Base-by-base conservation (phyloP, 2,329 filamentous ascomycete species). In the Penicillium sp. region DNA sequence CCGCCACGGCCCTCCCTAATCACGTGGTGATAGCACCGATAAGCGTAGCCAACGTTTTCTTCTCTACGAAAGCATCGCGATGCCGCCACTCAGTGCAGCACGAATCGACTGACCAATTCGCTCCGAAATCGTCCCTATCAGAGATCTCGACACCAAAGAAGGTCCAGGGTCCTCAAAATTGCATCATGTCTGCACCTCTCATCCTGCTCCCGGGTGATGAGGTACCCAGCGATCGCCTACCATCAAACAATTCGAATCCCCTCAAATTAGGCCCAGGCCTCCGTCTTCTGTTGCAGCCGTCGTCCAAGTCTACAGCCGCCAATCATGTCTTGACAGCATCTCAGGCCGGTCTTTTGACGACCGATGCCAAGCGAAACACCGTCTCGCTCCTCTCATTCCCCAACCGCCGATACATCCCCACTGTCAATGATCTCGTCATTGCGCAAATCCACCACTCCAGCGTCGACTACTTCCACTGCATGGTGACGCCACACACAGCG, bases 221-320 rank as follows among this genome's bases (percentile, higher is more conserved):
- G 35, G 83, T 97, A 48, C 86, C 91, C 59, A 75, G 84, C 1
- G 81, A 84, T 28, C 78, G 84, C 38, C 83, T 96, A 39, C 91
- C 91, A 2, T 85, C 85, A 34, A 82, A 84, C 50, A 91, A 86
- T 62, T 83, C 82, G 60, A 82, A 82, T 64, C 86, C 91, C 41
- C 82, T 96, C 63, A 91, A 90, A 57, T 84, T 97, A 28, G 93
- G 93, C 31, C 90, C 92, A 15, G 93, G 93, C 57, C 83, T 97
- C 58, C 89, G 90, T 62, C 88, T 96, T 75, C 87, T 92, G 60
- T 90, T 91, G 45, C 89, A 87, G 82, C 88, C 63, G 82, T 90
- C 63, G 88, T 88, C 57, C 83, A 90, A 60, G 12, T 41, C 63
- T 84, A 86, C 56, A 88, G 88, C 68, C 83, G 83, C 76, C 47